Percentiles rank a stretch among this genome's conserved stretches.
Evolutionary conservation across 2,329 filamentous ascomycete species (phyloP).

Genomic region (Nemania sp.): DNA sequence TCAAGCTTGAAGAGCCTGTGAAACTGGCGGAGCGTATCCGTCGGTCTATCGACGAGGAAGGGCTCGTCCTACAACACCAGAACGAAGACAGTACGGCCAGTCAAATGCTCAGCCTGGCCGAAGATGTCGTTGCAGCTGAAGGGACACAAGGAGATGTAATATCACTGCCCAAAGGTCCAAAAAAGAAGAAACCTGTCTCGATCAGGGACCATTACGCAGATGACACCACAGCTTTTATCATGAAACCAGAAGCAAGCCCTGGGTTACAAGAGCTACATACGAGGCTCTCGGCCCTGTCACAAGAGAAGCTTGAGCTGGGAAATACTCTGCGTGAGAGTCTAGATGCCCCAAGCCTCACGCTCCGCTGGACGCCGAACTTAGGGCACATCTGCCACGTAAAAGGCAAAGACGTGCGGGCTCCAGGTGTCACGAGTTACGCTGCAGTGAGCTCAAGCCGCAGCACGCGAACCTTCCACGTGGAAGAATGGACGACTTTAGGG

Average conservation of each 20-base stretch:
- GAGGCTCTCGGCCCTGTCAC: conserved; percentile 69
- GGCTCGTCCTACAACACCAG: conserved; percentile 82
- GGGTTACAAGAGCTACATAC: conserved; percentile 75
- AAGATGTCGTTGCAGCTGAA: conserved; percentile 76
- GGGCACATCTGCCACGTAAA: conserved; percentile 93
- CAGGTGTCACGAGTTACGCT: conserved; percentile 41
- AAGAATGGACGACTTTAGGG: conserved; percentile 87
- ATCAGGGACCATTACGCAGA: conserved; percentile 68
- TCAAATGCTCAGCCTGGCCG: conserved; percentile 78
- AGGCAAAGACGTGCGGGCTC: conserved; percentile 73
- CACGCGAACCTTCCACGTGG: conserved; percentile 85
- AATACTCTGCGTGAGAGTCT: conserved; percentile 72
- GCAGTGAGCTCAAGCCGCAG: conserved; percentile 81
- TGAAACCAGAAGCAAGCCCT: conserved; percentile 76
- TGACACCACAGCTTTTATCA: conserved; percentile 71
- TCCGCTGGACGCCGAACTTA: conserved; percentile 87
- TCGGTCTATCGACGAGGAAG: conserved; percentile 90
- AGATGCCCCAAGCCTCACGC: conserved; percentile 72
- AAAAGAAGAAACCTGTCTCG: conserved; percentile 59
- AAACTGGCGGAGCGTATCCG: conserved; percentile 78
- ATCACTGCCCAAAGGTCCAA: conserved; percentile 65
- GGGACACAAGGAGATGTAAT: conserved; percentile 68
- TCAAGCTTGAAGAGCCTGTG: conserved; percentile 74
- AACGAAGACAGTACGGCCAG: conserved; percentile 78
- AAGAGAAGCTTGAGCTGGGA: conserved; percentile 71